Base-by-base conservation (phyloP, 2,329 filamentous ascomycete genomes). In the Penicillium sp. region DNA sequence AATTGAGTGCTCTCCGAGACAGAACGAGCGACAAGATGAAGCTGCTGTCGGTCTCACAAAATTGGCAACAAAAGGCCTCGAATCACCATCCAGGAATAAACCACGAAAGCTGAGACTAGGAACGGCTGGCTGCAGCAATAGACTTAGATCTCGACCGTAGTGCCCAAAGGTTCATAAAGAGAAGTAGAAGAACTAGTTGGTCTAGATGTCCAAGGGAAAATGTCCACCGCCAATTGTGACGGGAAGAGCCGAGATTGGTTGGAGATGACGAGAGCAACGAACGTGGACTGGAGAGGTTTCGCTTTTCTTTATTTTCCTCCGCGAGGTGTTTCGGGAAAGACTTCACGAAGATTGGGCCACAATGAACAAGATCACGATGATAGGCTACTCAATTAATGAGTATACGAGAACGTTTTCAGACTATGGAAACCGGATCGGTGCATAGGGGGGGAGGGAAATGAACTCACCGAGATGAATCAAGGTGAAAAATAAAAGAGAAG, bases 21-120 rank as follows among this genome's bases (percentile, higher is more conserved):
- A 76, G 73, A 78, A 76, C 73, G 73, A 78, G 71, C 64, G 75
- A 77, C 71, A 66, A 70, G 61, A 69, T 62, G 69, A 73, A 72
- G 69, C 65, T 66, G 65, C 59, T 65, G 63, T 69, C 61, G 70
- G 70, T 69, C 69, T 72, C 69, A 71, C 65, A 63, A 60, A 64
- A 65, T 64, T 59, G 63, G 61, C 56, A 63, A 69, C 62, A 65
- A 67, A 63, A 61, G 57, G 57, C 62, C 67, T 74, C 71, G 69
- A 73, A 71, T 71, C 68, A 74, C 64, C 71, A 71, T 70, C 60
- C 69, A 73, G 66, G 50, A 64, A 66, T 61, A 50, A 59, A 66
- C 45, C 50, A 69, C 62, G 45, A 54, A 62, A 56, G 55, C 63
- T 70, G 70, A 70, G 54, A 70, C 64, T 65, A 60, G 57, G 47